Conservation (phyloP, 108 stramenopile genomes). For the Hondaea fermentalgiana region DNA sequence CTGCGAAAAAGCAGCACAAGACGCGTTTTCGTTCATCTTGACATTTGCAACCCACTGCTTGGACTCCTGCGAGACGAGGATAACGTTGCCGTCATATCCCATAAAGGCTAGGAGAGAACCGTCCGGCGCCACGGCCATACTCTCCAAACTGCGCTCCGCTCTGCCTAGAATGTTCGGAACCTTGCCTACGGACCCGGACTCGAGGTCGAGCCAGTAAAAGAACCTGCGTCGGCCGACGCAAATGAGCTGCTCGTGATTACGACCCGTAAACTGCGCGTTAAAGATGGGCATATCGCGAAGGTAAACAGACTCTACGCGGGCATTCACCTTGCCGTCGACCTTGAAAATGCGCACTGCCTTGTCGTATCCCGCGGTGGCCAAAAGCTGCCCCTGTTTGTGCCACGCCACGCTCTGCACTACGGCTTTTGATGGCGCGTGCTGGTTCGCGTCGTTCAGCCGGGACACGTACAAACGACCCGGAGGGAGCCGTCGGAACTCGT, state of each 20-base stretch:
- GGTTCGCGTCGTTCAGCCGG: slow-evolving; percentile 67
- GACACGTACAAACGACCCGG: not conserved
- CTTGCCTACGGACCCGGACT: slow-evolving; percentile 56
- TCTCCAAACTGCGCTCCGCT: slow-evolving; percentile 70
- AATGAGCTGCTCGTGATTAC: slow-evolving; percentile 64
- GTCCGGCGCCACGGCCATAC: slow-evolving; percentile 63
- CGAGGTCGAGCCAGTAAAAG: slow-evolving; percentile 83
- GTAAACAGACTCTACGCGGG: slow-evolving; percentile 78
- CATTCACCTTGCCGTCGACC: slow-evolving; percentile 62
- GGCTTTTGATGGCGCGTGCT: slow-evolving; percentile 59
- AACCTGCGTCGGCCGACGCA: slow-evolving; percentile 73
- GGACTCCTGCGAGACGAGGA: slow-evolving; percentile 63
- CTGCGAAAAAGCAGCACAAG: slow-evolving; percentile 66
- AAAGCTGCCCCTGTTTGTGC: slow-evolving; percentile 58
- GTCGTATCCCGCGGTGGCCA: slow-evolving; percentile 57
- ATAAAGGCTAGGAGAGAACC: slow-evolving; percentile 72
- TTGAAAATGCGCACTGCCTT: slow-evolving; percentile 80
- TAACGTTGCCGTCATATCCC: slow-evolving; percentile 84
- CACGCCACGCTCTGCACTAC: slow-evolving; percentile 66
- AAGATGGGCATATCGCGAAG: slow-evolving; percentile 81
- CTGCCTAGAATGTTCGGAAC: slow-evolving; percentile 63
- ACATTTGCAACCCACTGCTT: slow-evolving; percentile 74
- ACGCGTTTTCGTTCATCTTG: slow-evolving; percentile 82
- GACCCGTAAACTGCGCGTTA: slow-evolving; percentile 66
- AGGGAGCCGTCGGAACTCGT: not conserved